Base-by-base conservation (phyloP, 2,329 filamentous ascomycete species). In the Cladorrhinum sp. region DNA sequence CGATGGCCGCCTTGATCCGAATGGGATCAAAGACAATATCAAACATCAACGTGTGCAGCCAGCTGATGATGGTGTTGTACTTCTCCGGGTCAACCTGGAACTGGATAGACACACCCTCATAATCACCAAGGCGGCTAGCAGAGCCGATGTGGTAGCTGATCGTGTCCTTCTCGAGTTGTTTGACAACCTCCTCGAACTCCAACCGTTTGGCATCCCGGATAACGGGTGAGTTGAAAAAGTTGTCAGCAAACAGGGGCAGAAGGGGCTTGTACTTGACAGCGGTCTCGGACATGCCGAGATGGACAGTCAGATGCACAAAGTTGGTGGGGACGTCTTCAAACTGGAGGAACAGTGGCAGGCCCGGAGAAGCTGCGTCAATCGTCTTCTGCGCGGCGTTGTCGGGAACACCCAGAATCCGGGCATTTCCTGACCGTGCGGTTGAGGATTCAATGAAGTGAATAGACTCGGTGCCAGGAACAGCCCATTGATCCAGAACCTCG, bases 201-300 rank as follows among this genome's bases (percentile, higher is more conserved):
- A 99, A 79, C 23, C 83, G 84, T 71, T 91, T 82, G 49, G 91
- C 92, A 68, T 92, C 82, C 28, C 88, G 86, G 69, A 83, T 81
- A 62, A 99, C 88, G 2, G 94, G 95, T 0, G 92, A 92, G 71
- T 92, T 94, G 81, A 98, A 99, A 79, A 98, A 96, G 71, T 94
- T 95, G 71, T 93, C 91, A 28, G 87, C 87, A 71, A 96, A 98
- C 46, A 98, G 82, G 2, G 88, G 83, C 53, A 98, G 80, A 21
- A 99, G 76, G 2, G 95, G 95, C 71, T 94, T 92, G 62, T 94
- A 82, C 65, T 93, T 85, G n/a, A 89, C 82, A 0, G 93, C 91
- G 1, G 97, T 80, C 30, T 85, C 80, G 1, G 86, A 83, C 0
- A 92, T 96, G 57, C 91, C 91, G 55, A 98, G 80, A 59, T 95